These are phyloP conservation scores for Artemisia argyi DNA, from an alignment of 129 eudicot species.

Conservation along the genomic window DNA sequence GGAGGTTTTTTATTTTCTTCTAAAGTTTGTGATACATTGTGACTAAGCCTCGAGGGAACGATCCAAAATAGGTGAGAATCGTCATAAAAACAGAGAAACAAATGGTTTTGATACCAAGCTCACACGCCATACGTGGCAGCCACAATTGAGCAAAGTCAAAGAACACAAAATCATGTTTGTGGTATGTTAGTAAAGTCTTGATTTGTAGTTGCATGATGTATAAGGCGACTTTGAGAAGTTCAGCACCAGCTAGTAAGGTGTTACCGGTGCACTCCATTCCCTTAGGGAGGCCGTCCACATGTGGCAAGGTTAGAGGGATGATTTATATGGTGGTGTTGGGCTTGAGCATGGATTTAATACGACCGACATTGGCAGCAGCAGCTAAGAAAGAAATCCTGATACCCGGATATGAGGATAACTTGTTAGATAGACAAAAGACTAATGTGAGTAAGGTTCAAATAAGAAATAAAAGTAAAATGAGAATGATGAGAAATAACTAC, in stretches of 20 bases:
- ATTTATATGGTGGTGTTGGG: conserved; percentile 4
- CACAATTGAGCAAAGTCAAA: conserved; percentile 66
- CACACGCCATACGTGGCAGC: conserved; percentile 39
- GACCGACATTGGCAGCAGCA: neutral
- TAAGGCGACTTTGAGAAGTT: conserved; percentile 55
- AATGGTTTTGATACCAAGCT: conserved; percentile 41
- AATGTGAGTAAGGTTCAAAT: no score
- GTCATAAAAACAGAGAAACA: conserved; percentile 41
- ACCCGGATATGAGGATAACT: neutral
- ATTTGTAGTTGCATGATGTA: conserved; percentile 56
- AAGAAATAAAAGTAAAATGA: no score
- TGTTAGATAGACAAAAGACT: neutral
- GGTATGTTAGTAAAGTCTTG: conserved; percentile 34
- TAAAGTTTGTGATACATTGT: conserved; percentile 21
- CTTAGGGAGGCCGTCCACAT: conserved; percentile 46
- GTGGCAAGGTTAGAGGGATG: conserved; percentile 48
- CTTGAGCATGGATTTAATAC: neutral
- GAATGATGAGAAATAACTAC: no score
- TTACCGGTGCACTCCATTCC: conserved; percentile 50
- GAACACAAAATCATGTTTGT: conserved; percentile 44
- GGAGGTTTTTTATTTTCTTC: conserved; percentile 9
- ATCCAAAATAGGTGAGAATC: conserved; percentile 17
- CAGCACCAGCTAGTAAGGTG: conserved; percentile 23
- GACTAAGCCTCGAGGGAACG: conserved; percentile 4
- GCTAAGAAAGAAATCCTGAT: neutral